A percentile compares a stretch with the other conserved stretches of the same genome.
Evolutionary conservation across 176 grass and related monocot genomes (phyloP).

Genomic region (Eragrostis curvula): DNA sequence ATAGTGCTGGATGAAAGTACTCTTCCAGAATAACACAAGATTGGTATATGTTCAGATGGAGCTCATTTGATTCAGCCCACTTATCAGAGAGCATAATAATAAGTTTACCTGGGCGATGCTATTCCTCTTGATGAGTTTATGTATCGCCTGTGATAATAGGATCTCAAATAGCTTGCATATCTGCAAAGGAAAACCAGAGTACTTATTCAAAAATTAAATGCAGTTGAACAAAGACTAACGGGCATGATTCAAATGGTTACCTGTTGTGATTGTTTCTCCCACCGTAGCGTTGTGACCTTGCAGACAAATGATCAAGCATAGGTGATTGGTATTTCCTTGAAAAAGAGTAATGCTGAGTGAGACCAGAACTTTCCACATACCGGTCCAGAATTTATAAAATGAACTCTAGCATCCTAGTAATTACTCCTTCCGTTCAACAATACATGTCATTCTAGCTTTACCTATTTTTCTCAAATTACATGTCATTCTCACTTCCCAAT

Average conservation of each 20-base stretch:
- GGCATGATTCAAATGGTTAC: conserved; percentile 39
- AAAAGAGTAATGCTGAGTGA: conserved; percentile 77
- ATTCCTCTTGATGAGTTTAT: conserved; percentile 79
- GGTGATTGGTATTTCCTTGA: conserved; percentile 79
- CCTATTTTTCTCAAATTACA: too few relatives aligned
- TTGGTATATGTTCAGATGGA: too few relatives aligned
- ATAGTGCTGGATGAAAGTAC: background rate
- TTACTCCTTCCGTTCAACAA: too few relatives aligned
- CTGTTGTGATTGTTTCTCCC: conserved; percentile 66
- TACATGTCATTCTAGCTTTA: too few relatives aligned
- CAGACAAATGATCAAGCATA: conserved; percentile 45
- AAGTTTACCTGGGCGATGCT: conserved; percentile 53
- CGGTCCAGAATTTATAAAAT: too few relatives aligned
- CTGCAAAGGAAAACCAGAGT: conserved; percentile 1
- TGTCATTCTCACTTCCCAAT: too few relatives aligned
- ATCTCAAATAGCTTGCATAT: conserved; percentile 48
- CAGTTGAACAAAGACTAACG: too few relatives aligned
- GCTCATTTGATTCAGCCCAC: background rate
- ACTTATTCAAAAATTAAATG: background rate
- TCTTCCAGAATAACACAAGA: too few relatives aligned
- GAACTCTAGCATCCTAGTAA: too few relatives aligned
- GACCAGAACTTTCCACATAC: conserved; percentile 65
- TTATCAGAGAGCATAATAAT: conserved; percentile 6
- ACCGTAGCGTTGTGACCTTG: conserved; percentile 55
- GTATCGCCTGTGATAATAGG: conserved; percentile 61